Conservation (phyloP, 805 yeast species). For the Metschnikowia gelsemii region DNA sequence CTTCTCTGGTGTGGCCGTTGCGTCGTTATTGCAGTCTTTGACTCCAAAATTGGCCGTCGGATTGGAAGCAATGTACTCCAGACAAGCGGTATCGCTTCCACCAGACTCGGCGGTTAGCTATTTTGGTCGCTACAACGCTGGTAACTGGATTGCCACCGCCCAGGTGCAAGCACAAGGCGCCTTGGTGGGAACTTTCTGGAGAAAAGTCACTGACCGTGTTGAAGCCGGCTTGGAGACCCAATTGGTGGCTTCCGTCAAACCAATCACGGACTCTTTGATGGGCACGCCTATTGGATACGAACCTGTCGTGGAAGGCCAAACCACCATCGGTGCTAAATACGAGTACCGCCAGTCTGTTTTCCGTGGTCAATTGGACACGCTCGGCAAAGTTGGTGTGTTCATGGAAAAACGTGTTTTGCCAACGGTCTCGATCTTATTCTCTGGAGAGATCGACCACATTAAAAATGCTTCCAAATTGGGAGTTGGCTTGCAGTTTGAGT, state of each 20-base stretch:
- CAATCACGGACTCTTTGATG: constrained; percentile 71
- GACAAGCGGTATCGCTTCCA: constrained; percentile 62
- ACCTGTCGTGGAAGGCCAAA: constrained; percentile 84
- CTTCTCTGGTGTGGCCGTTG: constrained; percentile 90
- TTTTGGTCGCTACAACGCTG: constrained; percentile 84
- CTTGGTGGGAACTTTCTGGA: constrained; percentile 86
- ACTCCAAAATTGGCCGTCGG: constrained; percentile 85
- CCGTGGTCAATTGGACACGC: constrained; percentile 91
- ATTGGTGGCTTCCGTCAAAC: constrained; percentile 71
- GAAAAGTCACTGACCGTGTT: constrained; percentile 86
- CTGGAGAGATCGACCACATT: constrained; percentile 89
- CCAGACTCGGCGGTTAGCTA: constrained; percentile 91
- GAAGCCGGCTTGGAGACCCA: constrained; percentile 94
- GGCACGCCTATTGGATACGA: constrained; percentile 80
- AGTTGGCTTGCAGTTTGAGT: constrained; percentile 92
- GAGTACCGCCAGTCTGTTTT: constrained; percentile 95
- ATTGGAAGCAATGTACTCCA: constrained; percentile 86
- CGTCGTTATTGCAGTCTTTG: constrained; percentile 84
- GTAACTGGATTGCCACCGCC: constrained; percentile 90
- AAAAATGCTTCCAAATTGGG: constrained; percentile 75
- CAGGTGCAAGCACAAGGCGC: constrained; percentile 94
- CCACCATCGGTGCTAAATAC: constrained; percentile 95
- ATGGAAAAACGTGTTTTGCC: constrained; percentile 93
- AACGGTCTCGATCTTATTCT: constrained; percentile 81
- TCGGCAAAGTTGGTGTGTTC: constrained; percentile 87